phyloP scores from a whole-genome alignment of 2,329 filamentous ascomycete species.

The Aspergillus japonicus region DNA sequence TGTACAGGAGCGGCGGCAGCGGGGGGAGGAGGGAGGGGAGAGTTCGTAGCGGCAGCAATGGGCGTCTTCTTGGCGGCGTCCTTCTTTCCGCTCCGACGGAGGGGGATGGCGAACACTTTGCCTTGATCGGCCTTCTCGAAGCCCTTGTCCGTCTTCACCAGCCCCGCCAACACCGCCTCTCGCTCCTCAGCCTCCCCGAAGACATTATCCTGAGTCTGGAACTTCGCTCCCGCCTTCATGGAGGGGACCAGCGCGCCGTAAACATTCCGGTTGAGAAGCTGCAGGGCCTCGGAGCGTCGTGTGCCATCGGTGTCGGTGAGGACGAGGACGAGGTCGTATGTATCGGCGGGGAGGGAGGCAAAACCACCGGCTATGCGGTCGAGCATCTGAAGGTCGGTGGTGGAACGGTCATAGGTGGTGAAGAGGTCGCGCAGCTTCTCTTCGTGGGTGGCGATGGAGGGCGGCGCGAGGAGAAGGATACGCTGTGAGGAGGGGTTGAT shows the following conservation, averaged over 20 bases:
- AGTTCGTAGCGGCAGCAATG: neutral
- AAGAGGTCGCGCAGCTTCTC: conserved; percentile 71
- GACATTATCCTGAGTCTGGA: conserved; percentile 22
- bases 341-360: conserved; percentile 69
- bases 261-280: conserved; percentile 65
- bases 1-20: neutral
- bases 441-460: conserved; percentile 83
- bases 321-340: conserved; percentile 82
- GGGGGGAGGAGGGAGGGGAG: neutral
- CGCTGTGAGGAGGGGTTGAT: conserved; percentile 40
- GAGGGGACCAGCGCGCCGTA: conserved; percentile 68
- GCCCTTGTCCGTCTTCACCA: conserved; percentile 62
- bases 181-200: conserved; percentile 15
- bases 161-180: conserved; percentile 82
- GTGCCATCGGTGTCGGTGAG: conserved; percentile 74
- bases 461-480: conserved; percentile 84
- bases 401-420: conserved; percentile 67
- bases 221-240: conserved; percentile 22
- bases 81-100: conserved; percentile 65
- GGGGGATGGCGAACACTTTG: conserved; percentile 54
- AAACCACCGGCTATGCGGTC: conserved; percentile 84
- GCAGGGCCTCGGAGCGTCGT: conserved; percentile 59
- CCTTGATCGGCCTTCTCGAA: conserved; percentile 71
- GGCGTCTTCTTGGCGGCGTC: conserved; percentile 22
- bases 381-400: conserved; percentile 94